Conservation (phyloP, 2,329 filamentous ascomycete genomes). For the Bipolaris cookei region DNA sequence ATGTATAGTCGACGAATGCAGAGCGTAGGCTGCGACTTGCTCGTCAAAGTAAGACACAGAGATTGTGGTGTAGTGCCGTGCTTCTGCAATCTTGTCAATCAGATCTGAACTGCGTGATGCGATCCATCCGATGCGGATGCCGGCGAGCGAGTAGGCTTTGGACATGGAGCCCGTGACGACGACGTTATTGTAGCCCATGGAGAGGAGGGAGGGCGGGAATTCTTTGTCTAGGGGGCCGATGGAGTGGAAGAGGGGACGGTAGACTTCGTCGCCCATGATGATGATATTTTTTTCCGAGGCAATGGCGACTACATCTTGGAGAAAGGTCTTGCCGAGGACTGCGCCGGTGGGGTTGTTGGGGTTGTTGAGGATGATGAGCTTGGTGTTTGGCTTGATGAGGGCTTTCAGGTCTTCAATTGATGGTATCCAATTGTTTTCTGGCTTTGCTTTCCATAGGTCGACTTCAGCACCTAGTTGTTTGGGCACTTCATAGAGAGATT, state of each 20-base stretch:
- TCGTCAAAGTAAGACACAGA: constrained; percentile 85
- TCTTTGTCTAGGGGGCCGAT: constrained; percentile 60
- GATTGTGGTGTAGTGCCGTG: constrained; percentile 84
- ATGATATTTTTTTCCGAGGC: constrained; percentile 68
- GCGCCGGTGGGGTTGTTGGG: constrained; percentile 84
- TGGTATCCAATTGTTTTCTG: constrained; percentile 69
- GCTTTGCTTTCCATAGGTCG: constrained; percentile 73
- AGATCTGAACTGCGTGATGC: constrained; percentile 69
- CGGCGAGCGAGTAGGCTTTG: constrained; percentile 83
- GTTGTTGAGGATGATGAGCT: constrained; percentile 74
- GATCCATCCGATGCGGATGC: constrained; percentile 83
- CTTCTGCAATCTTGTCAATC: constrained; percentile 67
- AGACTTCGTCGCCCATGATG: constrained; percentile 81
- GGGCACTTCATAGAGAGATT: constrained; percentile 81
- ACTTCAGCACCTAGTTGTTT: constrained; percentile 77
- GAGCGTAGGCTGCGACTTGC: constrained; percentile 74
- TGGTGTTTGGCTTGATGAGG: constrained; percentile 72
- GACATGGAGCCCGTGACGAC: constrained; percentile 82
- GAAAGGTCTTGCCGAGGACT: constrained; percentile 66
- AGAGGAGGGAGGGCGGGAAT: constrained; percentile 71
- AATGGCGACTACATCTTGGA: constrained; percentile 68
- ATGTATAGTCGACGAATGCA: constrained; percentile 69
- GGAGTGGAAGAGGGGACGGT: constrained; percentile 80
- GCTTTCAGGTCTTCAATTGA: constrained; percentile 69
- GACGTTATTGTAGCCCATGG: constrained; percentile 72